Percentiles rank a stretch among this genome's conserved stretches.
These are phyloP conservation scores for Leccinum aurantiacum DNA, from an alignment of 768 basidiomycete species.

Conservation along the genomic window DNA sequence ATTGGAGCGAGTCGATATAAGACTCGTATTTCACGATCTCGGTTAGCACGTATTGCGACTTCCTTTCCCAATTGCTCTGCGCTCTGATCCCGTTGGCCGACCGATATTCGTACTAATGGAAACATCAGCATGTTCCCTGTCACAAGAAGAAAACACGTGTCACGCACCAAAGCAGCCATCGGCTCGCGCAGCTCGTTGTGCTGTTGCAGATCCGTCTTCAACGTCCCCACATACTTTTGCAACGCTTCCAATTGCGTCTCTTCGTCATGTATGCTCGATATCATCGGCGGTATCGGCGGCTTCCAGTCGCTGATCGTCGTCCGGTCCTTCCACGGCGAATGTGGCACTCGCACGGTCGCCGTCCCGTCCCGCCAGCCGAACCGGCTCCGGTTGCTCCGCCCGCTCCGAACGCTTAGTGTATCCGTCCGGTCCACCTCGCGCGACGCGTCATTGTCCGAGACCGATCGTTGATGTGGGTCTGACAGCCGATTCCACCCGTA, in stretches of 20 bases:
- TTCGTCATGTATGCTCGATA: conserved; percentile 86
- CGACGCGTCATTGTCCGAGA: conserved; percentile 56
- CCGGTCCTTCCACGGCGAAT: conserved; percentile 77
- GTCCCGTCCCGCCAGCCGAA: conserved; percentile 71
- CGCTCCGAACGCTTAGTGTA: conserved; percentile 71
- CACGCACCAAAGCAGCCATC: conserved; percentile 71
- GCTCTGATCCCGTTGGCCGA: conserved; percentile 76
- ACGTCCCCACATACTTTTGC: conserved; percentile 69
- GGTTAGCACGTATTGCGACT: conserved; percentile 81
- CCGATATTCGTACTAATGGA: conserved; percentile 63
- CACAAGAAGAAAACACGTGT: too few species aligned
- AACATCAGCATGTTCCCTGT: not conserved
- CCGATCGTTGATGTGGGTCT: conserved; percentile 54
- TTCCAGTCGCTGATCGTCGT: conserved; percentile 93
- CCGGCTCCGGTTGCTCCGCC: conserved; percentile 70
- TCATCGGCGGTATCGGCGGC: conserved; percentile 78
- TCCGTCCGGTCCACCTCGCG: conserved; percentile 56
- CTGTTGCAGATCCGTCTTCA: conserved; percentile 76
- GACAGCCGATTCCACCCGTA: conserved; percentile 92
- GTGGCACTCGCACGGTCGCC: conserved; percentile 59
- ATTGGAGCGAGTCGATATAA: conserved; percentile 87
- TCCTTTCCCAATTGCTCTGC: conserved; percentile 88
- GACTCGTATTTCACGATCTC: conserved; percentile 96
- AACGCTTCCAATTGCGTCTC: conserved; percentile 91
- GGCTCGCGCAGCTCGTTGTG: conserved; percentile 85